Evolutionary conservation across 1,139 yeast species (phyloP).

Genomic region (Debaryomycetaceae sp.): DNA sequence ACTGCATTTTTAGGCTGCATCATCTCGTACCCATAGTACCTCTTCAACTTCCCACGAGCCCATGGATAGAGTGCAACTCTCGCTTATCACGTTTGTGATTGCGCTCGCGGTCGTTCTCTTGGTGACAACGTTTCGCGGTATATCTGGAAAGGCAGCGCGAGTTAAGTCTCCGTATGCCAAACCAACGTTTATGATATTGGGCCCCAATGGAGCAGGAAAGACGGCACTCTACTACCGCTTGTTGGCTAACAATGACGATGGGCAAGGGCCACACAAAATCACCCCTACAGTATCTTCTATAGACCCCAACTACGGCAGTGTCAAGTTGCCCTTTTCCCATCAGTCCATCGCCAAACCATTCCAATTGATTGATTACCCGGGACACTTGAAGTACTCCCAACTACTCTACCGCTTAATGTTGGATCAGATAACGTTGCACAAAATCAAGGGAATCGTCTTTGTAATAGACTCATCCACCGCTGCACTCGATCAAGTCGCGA

Average conservation of each 20-base stretch:
- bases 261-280: slow-evolving; percentile 10
- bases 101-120: no score
- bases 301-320: slow-evolving; percentile 31
- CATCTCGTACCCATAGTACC: no score
- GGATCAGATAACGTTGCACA: slow-evolving; percentile 40
- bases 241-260: slow-evolving; percentile 11
- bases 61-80: slow-evolving; percentile 26
- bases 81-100: no score
- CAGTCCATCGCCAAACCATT: slow-evolving; percentile 28
- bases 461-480: slow-evolving; percentile 60
- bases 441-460: slow-evolving; percentile 62
- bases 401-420: slow-evolving; percentile 39
- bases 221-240: slow-evolving; percentile 54
- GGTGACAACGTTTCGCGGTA: no score
- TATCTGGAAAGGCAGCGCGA: no score
- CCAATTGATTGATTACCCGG: slow-evolving; percentile 77
- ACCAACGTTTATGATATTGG: slow-evolving; percentile 68
- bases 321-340: slow-evolving; percentile 33
- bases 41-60: no score
- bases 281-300: slow-evolving; percentile 39
- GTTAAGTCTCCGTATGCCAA: slow-evolving; percentile 17
- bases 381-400: slow-evolving; percentile 68
- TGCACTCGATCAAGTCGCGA: slow-evolving; percentile 42
- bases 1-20: no score
- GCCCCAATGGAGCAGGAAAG: slow-evolving; percentile 73